Conservation (phyloP, 2,329 filamentous ascomycete species). For the Cercospora beticola region DNA sequence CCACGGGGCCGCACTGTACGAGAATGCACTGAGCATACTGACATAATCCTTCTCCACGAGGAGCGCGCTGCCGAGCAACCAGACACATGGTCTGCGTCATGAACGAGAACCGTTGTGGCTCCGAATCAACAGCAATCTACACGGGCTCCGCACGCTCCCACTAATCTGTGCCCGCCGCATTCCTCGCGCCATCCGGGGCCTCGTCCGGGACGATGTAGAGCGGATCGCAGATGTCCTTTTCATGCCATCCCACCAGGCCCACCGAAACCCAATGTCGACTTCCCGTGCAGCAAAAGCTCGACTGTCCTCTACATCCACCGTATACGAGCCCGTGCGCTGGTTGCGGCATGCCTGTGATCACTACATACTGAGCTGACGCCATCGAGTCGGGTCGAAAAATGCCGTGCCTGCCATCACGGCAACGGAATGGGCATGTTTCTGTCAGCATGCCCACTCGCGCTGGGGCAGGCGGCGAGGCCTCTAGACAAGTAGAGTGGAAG, state of each 20-base stretch:
- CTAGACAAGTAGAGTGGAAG: background rate
- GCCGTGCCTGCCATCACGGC: background rate
- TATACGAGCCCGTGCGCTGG: conserved; percentile 12
- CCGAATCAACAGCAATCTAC: background rate
- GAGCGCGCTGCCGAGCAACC: background rate
- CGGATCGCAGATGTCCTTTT: background rate
- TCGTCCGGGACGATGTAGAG: background rate
- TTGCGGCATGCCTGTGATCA: conserved; percentile 1
- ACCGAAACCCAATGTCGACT: background rate
- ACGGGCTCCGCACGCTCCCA: background rate
- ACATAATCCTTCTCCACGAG: background rate
- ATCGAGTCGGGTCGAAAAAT: conserved; percentile 10
- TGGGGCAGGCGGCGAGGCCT: background rate
- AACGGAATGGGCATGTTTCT: conserved; percentile 6
- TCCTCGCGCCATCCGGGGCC: background rate
- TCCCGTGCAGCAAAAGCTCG: background rate
- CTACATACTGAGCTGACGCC: conserved; percentile 15
- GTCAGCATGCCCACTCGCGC: conserved; percentile 5
- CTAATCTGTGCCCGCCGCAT: background rate
- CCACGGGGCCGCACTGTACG: background rate
- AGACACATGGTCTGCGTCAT: conserved; percentile 18
- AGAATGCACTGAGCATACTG: conserved; percentile 5
- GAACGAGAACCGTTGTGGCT: conserved; percentile 1
- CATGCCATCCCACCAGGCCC: background rate
- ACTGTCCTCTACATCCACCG: conserved; percentile 9